Conservation (phyloP, 106 monocot species). For the Dioscorea zingiberensis region DNA sequence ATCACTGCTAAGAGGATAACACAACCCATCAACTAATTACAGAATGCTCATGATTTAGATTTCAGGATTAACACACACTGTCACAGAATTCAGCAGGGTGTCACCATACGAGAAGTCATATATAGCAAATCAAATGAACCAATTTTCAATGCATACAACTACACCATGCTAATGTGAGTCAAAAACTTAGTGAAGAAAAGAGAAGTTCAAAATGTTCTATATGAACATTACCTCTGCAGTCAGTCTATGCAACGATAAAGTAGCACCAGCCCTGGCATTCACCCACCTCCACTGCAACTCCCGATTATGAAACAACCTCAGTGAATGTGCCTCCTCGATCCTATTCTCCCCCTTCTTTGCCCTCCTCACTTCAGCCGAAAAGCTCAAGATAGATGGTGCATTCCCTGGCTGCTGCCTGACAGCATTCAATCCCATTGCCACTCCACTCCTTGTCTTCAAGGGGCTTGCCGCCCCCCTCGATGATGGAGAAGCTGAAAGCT, state of each 20-base stretch:
- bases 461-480: slow-evolving; percentile 55
- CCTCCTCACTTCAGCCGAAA: slow-evolving; percentile 64
- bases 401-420: slow-evolving; percentile 18
- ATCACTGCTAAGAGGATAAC: too few species aligned
- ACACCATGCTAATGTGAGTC: background rate
- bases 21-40: too few species aligned
- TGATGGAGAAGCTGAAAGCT: slow-evolving; percentile 24
- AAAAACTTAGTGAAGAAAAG: background rate
- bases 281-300: slow-evolving; percentile 72
- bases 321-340: slow-evolving; percentile 66
- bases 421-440: slow-evolving; percentile 5
- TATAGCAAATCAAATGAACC: too few species aligned
- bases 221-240: slow-evolving; percentile 49
- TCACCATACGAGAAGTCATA: too few species aligned
- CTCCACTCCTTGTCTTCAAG: slow-evolving; percentile 27
- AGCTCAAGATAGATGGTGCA: slow-evolving; percentile 66
- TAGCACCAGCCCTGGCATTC: slow-evolving; percentile 44
- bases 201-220: too few species aligned
- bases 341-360: slow-evolving; percentile 69
- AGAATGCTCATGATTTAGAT: too few species aligned
- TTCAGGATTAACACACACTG: too few species aligned
- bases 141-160: too few species aligned
- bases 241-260: slow-evolving; percentile 23
- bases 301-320: slow-evolving; percentile 62
- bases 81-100: too few species aligned